Conservation (phyloP, 169 alveolate species). For the Cryptosporidium ubiquitum region DNA sequence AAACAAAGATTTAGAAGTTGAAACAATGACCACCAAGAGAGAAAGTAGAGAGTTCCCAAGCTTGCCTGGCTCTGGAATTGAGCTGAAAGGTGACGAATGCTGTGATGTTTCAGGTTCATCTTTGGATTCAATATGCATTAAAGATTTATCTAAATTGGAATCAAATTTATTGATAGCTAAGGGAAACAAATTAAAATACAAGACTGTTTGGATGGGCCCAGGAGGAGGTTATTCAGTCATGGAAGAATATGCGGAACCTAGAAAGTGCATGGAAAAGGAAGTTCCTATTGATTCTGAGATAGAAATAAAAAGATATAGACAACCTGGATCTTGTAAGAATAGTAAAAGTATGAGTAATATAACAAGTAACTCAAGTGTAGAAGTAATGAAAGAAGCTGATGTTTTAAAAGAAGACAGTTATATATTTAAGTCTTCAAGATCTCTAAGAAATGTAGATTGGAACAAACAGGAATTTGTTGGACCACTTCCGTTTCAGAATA, state of each 20-base stretch:
- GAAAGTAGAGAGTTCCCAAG: slow-evolving; percentile 67
- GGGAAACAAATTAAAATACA: slow-evolving; percentile 6
- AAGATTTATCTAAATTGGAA: slow-evolving; percentile 8
- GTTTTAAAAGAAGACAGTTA: slow-evolving; percentile 35
- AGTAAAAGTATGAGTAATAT: slow-evolving; percentile 27
- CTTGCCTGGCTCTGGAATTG: neutral
- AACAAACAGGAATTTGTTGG: slow-evolving; percentile 11
- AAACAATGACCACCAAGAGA: slow-evolving; percentile 24
- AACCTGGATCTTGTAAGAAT: slow-evolving; percentile 14
- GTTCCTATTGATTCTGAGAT: slow-evolving; percentile 18
- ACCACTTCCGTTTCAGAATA: slow-evolving; percentile 61
- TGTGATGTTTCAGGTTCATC: neutral
- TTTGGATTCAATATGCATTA: neutral
- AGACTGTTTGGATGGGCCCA: slow-evolving; percentile 72
- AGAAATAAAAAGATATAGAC: slow-evolving; percentile 27
- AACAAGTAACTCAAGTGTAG: slow-evolving; percentile 14
- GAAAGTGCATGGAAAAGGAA: slow-evolving; percentile 52
- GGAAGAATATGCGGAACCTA: slow-evolving; percentile 51
- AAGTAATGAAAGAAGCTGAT: slow-evolving; percentile 10
- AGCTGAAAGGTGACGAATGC: neutral
- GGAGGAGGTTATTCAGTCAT: slow-evolving; percentile 66
- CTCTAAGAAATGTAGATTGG: slow-evolving; percentile 24
- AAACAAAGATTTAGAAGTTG: neutral
- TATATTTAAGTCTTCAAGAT: slow-evolving; percentile 37
- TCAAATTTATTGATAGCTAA: neutral